Evolutionary conservation across 768 basidiomycete genomes (phyloP).

Genomic region (Mycena floridula): DNA sequence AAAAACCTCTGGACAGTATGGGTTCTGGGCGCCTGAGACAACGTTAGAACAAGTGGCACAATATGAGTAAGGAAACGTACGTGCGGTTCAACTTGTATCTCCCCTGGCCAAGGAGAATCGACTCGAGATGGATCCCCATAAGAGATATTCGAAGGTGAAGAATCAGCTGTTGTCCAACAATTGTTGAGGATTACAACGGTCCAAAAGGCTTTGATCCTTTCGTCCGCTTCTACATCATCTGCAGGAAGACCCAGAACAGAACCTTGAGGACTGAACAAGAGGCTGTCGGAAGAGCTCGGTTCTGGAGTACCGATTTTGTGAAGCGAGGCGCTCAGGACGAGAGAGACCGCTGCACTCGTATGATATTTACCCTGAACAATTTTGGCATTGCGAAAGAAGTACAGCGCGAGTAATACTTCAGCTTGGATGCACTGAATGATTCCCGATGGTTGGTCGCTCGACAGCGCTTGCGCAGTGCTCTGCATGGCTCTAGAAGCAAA

Average conservation of each 20-base stretch:
- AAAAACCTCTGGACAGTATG: slow-evolving; percentile 23
- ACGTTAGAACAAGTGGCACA: too few species aligned
- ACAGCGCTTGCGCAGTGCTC: slow-evolving; percentile 32
- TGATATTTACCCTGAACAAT: slow-evolving; percentile 43
- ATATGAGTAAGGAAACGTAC: too few species aligned
- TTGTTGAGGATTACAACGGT: slow-evolving; percentile 34
- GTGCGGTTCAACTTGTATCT: too few species aligned
- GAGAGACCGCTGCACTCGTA: slow-evolving; percentile 37
- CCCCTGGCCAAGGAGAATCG: slow-evolving; percentile 31
- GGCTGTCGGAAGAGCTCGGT: slow-evolving; percentile 3
- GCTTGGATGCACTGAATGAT: slow-evolving; percentile 40
- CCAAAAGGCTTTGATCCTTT: slow-evolving; percentile 30
- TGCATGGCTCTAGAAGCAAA: slow-evolving; percentile 36
- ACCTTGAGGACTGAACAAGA: too few species aligned
- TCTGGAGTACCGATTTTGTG: slow-evolving; percentile 21
- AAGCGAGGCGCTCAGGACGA: slow-evolving; percentile 31
- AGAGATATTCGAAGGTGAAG: slow-evolving; percentile 34
- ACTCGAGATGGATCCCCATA: slow-evolving; percentile 27
- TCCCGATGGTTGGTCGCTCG: slow-evolving; percentile 31
- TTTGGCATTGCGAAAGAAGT: slow-evolving; percentile 42
- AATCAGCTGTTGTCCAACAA: slow-evolving; percentile 38
- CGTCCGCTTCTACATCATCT: slow-evolving; percentile 20
- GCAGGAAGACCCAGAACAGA: slow-evolving; percentile 18
- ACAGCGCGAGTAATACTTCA: slow-evolving; percentile 47
- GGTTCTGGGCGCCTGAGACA: too few species aligned